Evolutionary conservation across 2,329 filamentous ascomycete species (phyloP).

Genomic region (Phialocephala subalpina): DNA sequence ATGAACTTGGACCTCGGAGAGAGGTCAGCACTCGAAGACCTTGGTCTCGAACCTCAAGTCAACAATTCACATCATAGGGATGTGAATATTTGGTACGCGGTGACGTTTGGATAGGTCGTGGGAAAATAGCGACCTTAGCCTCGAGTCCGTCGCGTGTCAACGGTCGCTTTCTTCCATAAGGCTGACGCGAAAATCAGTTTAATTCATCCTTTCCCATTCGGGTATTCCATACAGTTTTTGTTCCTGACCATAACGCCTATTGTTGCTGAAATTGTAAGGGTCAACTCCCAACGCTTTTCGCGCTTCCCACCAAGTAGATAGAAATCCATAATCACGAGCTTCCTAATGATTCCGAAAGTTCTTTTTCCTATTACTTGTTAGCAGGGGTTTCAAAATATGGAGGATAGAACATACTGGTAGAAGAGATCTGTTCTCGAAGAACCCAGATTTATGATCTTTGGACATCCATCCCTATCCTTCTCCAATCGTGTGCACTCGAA

Average conservation of each 20-base stretch:
- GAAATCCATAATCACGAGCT: constrained; percentile 7
- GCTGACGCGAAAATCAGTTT: constrained; percentile 13
- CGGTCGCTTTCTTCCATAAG: neutral
- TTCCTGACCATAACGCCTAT: constrained; percentile 7
- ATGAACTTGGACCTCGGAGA: neutral
- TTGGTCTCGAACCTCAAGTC: neutral
- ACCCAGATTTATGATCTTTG: constrained; percentile 98
- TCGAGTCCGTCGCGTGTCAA: neutral
- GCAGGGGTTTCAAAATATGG: neutral
- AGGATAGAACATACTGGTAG: constrained; percentile 37
- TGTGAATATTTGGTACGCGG: neutral
- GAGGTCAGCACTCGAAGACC: neutral
- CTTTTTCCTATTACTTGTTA: constrained; percentile 60
- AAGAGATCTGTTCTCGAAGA: constrained; percentile 91
- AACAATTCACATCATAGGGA: neutral
- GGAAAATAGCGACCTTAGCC: neutral
- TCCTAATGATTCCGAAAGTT: constrained; percentile 66
- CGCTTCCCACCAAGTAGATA: constrained; percentile 29
- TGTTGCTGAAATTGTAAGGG: neutral
- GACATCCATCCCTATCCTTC: constrained; percentile 96
- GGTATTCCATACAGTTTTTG: constrained; percentile 4
- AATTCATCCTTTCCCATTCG: constrained; percentile 6
- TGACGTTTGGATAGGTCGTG: neutral
- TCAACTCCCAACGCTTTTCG: constrained; percentile 24
- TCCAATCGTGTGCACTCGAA: constrained; percentile 97